A percentile compares a stretch with the other conserved stretches of the same genome.
These are phyloP conservation scores for Closterium sp. DNA, from an alignment of 139 green algal species.

Conservation along the genomic window DNA sequence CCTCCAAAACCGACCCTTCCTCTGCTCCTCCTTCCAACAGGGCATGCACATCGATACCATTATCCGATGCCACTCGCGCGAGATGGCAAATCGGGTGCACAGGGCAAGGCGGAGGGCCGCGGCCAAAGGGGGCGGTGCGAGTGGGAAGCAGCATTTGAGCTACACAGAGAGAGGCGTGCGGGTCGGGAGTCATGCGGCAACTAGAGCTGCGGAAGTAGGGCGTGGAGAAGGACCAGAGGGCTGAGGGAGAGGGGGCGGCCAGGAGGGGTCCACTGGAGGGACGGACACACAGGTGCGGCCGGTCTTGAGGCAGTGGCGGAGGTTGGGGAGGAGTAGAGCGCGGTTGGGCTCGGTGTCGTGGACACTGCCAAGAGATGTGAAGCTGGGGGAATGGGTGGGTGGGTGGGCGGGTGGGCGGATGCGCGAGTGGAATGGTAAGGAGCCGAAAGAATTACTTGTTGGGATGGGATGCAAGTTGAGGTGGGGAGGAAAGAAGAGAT, in stretches of 20 bases:
- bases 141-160: background rate
- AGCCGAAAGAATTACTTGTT: background rate
- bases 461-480: background rate
- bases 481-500: background rate
- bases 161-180: background rate
- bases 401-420: too few relatives aligned
- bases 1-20: background rate
- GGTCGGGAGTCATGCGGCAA: background rate
- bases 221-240: background rate
- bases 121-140: background rate
- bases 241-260: background rate
- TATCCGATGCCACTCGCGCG: background rate
- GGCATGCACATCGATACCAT: background rate
- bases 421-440: background rate
- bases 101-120: background rate
- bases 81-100: background rate
- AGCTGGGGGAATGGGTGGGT: conserved; percentile 4
- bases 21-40: background rate
- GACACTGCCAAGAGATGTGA: conserved; percentile 41
- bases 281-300: background rate
- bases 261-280: background rate
- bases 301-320: background rate
- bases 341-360: conserved; percentile 40
- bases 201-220: background rate
- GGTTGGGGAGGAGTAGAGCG: conserved; percentile 17